These are phyloP conservation scores for Termitomyces sp. DNA, from an alignment of 768 basidiomycete species.

Conservation along the genomic window DNA sequence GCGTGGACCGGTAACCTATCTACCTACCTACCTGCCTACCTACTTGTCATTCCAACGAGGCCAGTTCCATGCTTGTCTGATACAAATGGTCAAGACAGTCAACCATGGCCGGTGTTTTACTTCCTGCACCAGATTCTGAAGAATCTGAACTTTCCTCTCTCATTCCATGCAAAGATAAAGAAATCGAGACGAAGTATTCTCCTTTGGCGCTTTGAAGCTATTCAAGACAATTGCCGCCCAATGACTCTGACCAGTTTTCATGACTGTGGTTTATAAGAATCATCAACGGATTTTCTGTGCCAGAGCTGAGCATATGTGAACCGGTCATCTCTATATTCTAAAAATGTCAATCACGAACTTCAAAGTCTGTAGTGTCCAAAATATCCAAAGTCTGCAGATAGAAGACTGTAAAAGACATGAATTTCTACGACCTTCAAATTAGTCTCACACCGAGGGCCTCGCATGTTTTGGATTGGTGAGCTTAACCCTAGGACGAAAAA, in stretches of 20 bases:
- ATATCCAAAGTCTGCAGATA: background rate
- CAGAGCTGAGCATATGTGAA: too few species aligned
- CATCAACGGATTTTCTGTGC: too few species aligned
- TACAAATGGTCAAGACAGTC: conserved; percentile 34
- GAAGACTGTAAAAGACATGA: background rate
- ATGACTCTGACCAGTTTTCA: too few species aligned
- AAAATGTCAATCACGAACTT: background rate
- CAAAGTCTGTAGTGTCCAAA: background rate
- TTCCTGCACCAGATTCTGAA: conserved; percentile 43
- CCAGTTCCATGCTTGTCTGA: conserved; percentile 53
- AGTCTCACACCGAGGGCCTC: background rate
- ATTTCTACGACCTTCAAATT: conserved; percentile 16
- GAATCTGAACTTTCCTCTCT: conserved; percentile 39
- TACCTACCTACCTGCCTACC: conserved; percentile 28
- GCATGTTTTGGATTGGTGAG: background rate
- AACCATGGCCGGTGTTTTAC: background rate
- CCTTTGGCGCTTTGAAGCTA: too few species aligned
- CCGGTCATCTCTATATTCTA: background rate
- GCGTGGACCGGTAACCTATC: too few species aligned
- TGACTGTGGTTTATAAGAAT: too few species aligned
- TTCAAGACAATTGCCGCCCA: too few species aligned
- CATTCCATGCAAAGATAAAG: too few species aligned
- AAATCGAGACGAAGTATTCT: too few species aligned
- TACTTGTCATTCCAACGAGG: conserved; percentile 55
- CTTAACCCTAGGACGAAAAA: conserved; percentile 24